Conservation (phyloP, 1,139 yeast genomes). For the Geotrichum candidum region DNA sequence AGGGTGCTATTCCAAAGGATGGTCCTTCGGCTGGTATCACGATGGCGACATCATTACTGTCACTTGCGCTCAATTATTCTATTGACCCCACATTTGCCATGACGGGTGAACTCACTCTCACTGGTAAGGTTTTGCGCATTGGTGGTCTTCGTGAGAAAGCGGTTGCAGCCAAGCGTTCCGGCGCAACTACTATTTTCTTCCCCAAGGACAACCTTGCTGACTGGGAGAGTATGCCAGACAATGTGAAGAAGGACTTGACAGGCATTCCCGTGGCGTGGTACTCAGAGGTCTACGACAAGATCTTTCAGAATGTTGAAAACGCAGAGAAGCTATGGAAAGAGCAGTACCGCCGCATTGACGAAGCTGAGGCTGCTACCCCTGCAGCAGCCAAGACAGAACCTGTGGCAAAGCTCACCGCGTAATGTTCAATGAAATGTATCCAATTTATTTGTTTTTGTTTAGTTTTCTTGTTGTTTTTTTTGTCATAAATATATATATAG, state of each 20-base stretch:
- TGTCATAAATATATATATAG: neutral
- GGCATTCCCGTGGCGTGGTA: constrained; percentile 91
- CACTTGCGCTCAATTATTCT: constrained; percentile 67
- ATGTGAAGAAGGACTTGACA: constrained; percentile 77
- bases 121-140: constrained; percentile 88
- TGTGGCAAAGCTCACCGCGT: neutral
- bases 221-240: constrained; percentile 88
- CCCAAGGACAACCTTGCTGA: constrained; percentile 91
- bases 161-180: constrained; percentile 93
- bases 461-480: neutral
- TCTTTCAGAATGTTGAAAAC: constrained; percentile 55
- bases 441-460: neutral
- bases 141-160: constrained; percentile 95
- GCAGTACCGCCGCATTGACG: constrained; percentile 41
- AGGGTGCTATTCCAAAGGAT: constrained; percentile 95
- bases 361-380: neutral
- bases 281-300: constrained; percentile 66
- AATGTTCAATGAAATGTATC: neutral
- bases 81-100: constrained; percentile 75
- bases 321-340: constrained; percentile 60
- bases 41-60: constrained; percentile 80
- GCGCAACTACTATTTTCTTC: constrained; percentile 83
- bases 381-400: neutral
- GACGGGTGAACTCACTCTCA: constrained; percentile 94
- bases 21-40: constrained; percentile 99